Base-by-base conservation (phyloP, 441 rosid species). In the Viola pubescens region DNA sequence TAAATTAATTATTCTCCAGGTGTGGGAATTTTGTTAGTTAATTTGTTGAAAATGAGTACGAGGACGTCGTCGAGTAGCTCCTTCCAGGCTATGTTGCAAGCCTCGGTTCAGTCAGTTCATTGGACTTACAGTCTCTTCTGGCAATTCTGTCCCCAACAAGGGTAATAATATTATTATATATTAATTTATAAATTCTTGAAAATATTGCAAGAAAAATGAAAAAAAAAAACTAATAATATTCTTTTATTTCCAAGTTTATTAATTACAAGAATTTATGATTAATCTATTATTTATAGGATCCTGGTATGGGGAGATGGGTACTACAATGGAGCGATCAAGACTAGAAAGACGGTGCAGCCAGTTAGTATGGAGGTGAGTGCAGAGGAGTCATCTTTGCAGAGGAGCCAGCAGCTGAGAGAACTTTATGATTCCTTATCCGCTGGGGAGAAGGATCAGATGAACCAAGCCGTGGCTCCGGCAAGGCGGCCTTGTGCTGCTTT, bases 61-160 rank as follows among this genome's bases (percentile, higher is more conserved):
- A 79, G 82, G 45, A 77, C 70, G 39, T 83, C 70, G 39, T 83
- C 73, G 13, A 75, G 81, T 61, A 76, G 74, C 71, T 76, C 75
- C 60, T 74, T 89, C 43, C 95, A 86, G 70, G 79, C 41, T 63
- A 75, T 84, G 76, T 74, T 94, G 48, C 92, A 94, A 78, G 79
- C 80, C 19, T 88, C 88, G 47, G 96, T 94, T 70, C 91, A 90
- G 77, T 90, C 96, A 4, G 88, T 90, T 70, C 82, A 80, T 10
- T 94, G 98, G 98, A 86, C 96, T 54, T 94, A 94, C 66, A 79
- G 95, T 72, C 79, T 94, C 67, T 86, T 84, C 62, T 94, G 98
- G 98, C 89, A 86, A 76, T 11, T 83, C 49, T 89, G 92, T 79
- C 97, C 97, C 0, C 97, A 83, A 56, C 91, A 88, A 84, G 85